Evolutionary conservation across 2,329 filamentous ascomycete species (phyloP).

Genomic region (Fusarium tupiense): DNA sequence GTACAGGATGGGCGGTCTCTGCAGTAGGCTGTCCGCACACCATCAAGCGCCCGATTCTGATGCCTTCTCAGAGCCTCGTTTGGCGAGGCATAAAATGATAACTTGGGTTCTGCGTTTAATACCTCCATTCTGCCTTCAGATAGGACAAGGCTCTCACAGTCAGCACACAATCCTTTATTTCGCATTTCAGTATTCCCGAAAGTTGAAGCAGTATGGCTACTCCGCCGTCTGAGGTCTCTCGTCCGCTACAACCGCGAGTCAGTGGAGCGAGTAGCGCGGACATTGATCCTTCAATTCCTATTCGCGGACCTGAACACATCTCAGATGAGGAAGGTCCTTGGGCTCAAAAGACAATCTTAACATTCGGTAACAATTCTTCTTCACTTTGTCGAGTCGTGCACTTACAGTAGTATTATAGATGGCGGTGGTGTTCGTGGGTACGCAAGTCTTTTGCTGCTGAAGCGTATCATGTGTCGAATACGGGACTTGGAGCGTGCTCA

Average conservation of each 20-base stretch:
- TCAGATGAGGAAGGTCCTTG: rapidly evolving
- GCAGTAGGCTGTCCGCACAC: neutral
- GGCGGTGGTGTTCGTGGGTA: neutral
- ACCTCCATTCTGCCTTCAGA: too few species aligned
- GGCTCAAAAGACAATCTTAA: neutral
- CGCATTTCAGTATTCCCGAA: too few species aligned
- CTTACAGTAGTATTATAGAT: neutral
- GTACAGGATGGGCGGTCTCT: neutral
- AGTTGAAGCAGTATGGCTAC: neutral
- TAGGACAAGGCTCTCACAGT: too few species aligned
- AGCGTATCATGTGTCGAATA: neutral
- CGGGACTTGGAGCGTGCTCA: neutral
- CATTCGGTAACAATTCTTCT: neutral
- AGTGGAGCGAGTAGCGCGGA: neutral
- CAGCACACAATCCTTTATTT: too few species aligned
- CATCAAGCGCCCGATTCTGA: too few species aligned
- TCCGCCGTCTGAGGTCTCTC: rapidly evolving
- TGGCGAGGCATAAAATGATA: neutral
- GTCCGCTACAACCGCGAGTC: rapidly evolving
- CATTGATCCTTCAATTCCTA: rapidly evolving
- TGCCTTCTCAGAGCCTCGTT: neutral
- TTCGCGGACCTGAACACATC: neutral
- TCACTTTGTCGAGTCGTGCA: too few species aligned
- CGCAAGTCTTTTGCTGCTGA: neutral
- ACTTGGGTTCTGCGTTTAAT: neutral